Conservation (phyloP, 2,329 filamentous ascomycete species). For the Phialophora tarda region DNA sequence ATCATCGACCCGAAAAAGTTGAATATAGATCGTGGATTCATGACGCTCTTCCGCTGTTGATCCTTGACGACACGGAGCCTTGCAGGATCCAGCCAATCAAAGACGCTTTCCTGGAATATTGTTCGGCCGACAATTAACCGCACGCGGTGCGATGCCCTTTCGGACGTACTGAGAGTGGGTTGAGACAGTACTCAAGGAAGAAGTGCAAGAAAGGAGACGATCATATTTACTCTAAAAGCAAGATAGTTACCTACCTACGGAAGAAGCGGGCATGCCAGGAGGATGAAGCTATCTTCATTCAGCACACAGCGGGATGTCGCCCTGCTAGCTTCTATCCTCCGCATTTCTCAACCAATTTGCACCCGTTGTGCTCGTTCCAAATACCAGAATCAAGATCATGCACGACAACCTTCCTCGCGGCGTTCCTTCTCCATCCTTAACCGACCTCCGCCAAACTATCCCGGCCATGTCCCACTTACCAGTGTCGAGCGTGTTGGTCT, state of each 20-base stretch:
- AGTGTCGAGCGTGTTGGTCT: slow-evolving; percentile 75
- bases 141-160: neutral
- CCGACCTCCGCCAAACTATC: slow-evolving; percentile 84
- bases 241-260: neutral
- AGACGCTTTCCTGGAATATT: neutral
- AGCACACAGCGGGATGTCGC: slow-evolving; percentile 24
- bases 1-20: neutral
- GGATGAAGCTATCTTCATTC: neutral
- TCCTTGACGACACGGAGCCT: neutral
- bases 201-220: neutral
- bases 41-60: neutral
- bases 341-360: slow-evolving; percentile 60
- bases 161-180: neutral
- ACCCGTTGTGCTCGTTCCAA: slow-evolving; percentile 70
- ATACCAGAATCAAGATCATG: neutral
- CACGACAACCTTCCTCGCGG: neutral
- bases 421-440: slow-evolving; percentile 79
- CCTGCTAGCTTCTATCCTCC: slow-evolving; percentile 30
- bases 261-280: neutral
- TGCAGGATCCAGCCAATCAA: neutral
- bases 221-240: neutral
- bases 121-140: neutral
- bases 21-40: neutral
- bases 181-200: neutral
- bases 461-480: slow-evolving; percentile 89